phyloP scores from a whole-genome alignment of 2,329 filamentous ascomycete genomes.

The Neoarthrinium moseri region DNA sequence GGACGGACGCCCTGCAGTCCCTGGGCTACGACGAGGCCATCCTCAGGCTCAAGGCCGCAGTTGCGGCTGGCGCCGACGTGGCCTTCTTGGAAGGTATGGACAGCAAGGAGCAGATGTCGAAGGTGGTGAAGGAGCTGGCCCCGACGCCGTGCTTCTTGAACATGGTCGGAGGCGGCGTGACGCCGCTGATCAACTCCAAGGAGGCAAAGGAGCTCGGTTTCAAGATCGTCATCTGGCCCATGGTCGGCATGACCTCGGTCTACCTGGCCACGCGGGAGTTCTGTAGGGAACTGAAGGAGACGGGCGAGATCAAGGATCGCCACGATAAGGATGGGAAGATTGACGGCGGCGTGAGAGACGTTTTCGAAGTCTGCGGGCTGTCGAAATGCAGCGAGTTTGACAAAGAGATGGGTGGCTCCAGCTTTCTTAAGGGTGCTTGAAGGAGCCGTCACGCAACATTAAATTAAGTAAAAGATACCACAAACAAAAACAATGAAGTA shows the following conservation, averaged over 20 bases:
- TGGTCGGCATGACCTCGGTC: conserved; percentile 27
- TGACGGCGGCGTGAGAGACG: conserved; percentile 23
- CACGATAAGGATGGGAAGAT: conserved; percentile 22
- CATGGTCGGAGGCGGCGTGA: conserved; percentile 31
- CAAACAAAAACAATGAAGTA: background rate
- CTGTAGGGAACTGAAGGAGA: conserved; percentile 28
- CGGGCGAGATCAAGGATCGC: conserved; percentile 26
- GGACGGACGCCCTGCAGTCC: conserved; percentile 53
- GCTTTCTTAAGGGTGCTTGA: conserved; percentile 24
- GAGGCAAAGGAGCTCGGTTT: conserved; percentile 28
- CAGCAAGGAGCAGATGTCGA: conserved; percentile 39
- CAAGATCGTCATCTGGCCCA: conserved; percentile 31
- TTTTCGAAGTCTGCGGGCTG: conserved; percentile 29
- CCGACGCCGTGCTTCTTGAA: conserved; percentile 31
- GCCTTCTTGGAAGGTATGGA: conserved; percentile 53
- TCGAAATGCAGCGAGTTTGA: conserved; percentile 27
- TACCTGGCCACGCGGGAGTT: conserved; percentile 29
- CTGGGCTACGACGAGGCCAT: conserved; percentile 52
- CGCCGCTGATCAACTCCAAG: conserved; percentile 24
- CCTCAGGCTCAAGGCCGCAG: conserved; percentile 41
- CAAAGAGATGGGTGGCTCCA: conserved; percentile 24
- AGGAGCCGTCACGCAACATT: background rate
- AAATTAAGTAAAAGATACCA: background rate
- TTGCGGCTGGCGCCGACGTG: conserved; percentile 50
- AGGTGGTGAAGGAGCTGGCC: conserved; percentile 33